Evolutionary conservation across 139 green algal genomes (phyloP), one percentile per base, ranked within the genome.

Genomic region (Pleodorina starrii): DNA sequence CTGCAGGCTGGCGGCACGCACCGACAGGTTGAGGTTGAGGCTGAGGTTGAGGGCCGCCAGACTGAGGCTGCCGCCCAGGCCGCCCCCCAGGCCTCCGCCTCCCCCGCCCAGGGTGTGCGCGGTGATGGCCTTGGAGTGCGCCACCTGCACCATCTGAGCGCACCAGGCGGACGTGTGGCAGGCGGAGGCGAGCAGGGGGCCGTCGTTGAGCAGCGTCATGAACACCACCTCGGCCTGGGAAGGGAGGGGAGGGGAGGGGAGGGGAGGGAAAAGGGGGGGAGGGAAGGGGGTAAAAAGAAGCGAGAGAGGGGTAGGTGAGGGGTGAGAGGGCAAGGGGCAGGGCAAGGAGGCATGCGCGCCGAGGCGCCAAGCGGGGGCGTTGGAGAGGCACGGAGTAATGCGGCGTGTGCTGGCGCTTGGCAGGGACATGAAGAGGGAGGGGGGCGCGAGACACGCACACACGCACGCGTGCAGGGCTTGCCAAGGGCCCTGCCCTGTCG

Each of bases 121-220:
- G 44, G 66, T 81, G 83, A 79, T 88, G 63, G 83, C 84, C 82
- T 93, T 71, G 90, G 59, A 16, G 82, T 93, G 50, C 74, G 88
- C 82, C 66, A 86, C 54, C 0, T 32, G 19, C 0, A 80, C 23
- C 66, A 88, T 23, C 83, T 88, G 59, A 32, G 25, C 36, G 66
- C 66, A 79, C 66, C 66, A 88, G 83, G 38, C 29, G 63, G 27
- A 66, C 42, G 51, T 11, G 12, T 59, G 46, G 83, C 68, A 88
- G 32, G 68, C 63, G 36, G 35, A 40, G 46, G 16, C 29, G 32
- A 88, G 48, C 32, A 40, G 32, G 6, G 66, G 17, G 44, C 46
- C 16, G 25, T 88, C 83, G 16, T 35, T 51, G 11, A 80, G 42
- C 19, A 77, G 5, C 4, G 81, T 78, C 81, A 87, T 77, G 32